phyloP scores from a whole-genome alignment of 1,284 basidiomycete species.

The Bothia castanella region DNA sequence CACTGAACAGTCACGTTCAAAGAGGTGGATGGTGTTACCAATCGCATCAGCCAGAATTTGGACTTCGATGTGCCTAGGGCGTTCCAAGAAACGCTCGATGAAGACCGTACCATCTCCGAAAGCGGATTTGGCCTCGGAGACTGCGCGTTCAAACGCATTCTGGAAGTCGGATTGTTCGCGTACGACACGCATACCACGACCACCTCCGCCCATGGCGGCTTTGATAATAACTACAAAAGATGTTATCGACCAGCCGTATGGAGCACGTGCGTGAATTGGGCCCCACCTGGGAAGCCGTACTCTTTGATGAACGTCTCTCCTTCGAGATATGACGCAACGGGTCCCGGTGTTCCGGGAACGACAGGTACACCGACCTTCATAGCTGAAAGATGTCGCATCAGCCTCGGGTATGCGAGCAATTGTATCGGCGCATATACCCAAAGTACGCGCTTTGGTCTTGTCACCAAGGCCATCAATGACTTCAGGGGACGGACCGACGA shows the following conservation, averaged over 20 bases:
- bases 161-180: constrained; percentile 90
- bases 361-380: constrained; percentile 91
- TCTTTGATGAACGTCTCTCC: constrained; percentile 90
- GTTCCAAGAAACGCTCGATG: constrained; percentile 96
- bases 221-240: constrained; percentile 83
- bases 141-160: constrained; percentile 88
- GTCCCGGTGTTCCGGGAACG: constrained; percentile 95
- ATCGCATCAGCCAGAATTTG: constrained; percentile 88
- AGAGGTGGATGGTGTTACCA: constrained; percentile 95
- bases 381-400: constrained; percentile 42
- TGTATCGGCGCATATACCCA: constrained; percentile 49
- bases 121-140: constrained; percentile 91
- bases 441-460: constrained; percentile 94
- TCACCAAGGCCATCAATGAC: constrained; percentile 98
- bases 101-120: constrained; percentile 99
- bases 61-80: constrained; percentile 96
- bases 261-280: constrained; percentile 7
- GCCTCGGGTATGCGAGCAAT: not conserved
- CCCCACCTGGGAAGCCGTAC: constrained; percentile 87
- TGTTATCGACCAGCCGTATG: not conserved
- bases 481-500: constrained; percentile 94
- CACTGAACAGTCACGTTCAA: constrained; percentile 98
- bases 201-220: constrained; percentile 98
- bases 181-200: constrained; percentile 98
- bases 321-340: constrained; percentile 80